Evolutionary conservation across 306 rosid genomes (phyloP).

Genomic region (Castanospermum australe): DNA sequence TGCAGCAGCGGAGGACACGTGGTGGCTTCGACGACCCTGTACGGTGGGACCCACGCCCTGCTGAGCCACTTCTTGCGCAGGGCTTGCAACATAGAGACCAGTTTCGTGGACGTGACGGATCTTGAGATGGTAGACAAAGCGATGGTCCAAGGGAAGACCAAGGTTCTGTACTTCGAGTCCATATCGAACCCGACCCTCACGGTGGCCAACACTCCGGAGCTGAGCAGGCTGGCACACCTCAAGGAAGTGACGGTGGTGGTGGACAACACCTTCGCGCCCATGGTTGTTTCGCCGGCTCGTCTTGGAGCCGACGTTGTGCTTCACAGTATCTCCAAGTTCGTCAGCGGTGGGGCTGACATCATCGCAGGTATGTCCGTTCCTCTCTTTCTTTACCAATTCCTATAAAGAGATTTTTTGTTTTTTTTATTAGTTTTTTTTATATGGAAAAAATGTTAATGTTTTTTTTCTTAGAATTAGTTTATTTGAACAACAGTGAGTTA

Average conservation of each 20-base stretch:
- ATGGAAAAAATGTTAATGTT: too few species aligned
- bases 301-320: constrained; percentile 93
- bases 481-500: too few species aligned
- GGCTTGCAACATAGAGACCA: constrained; percentile 55
- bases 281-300: constrained; percentile 77
- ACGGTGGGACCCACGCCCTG: constrained; percentile 97
- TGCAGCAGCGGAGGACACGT: constrained; percentile 66
- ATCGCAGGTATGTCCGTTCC: constrained; percentile 65
- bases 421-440: too few species aligned
- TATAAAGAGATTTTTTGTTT: too few species aligned
- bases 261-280: constrained; percentile 89
- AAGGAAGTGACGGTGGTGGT: constrained; percentile 84
- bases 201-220: constrained; percentile 78
- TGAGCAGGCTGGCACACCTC: constrained; percentile 55
- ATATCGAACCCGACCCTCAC: constrained; percentile 72
- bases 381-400: neutral
- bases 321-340: constrained; percentile 88
- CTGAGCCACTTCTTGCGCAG: constrained; percentile 66
- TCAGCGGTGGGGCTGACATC: constrained; percentile 96
- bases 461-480: too few species aligned
- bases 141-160: constrained; percentile 65
- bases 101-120: constrained; percentile 65
- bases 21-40: constrained; percentile 61
- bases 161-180: constrained; percentile 69
- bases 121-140: constrained; percentile 52